Percentiles rank a stretch among this genome's conserved stretches.
Evolutionary conservation across 176 grass and related monocot species (phyloP).

Genomic region (Musa acuminata): DNA sequence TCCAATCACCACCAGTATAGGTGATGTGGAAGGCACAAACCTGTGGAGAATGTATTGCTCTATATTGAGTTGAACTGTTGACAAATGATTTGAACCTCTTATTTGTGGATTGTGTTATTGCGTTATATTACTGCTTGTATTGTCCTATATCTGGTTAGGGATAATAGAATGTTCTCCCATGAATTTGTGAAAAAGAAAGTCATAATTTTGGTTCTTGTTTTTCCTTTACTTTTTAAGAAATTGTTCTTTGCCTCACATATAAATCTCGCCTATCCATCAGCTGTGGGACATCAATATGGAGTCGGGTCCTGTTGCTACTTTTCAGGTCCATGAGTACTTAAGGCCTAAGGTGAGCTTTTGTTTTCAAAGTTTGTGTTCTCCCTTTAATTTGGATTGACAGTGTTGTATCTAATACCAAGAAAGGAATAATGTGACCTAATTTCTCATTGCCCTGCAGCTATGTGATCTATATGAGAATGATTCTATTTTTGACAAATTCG

Average conservation of each 20-base stretch:
- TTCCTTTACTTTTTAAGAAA: constrained; percentile 57
- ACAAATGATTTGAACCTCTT: no score
- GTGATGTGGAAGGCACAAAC: no score
- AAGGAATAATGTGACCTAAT: constrained; percentile 9
- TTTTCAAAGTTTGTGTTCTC: neutral
- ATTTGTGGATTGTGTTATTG: no score
- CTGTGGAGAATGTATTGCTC: no score
- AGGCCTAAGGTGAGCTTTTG: constrained; percentile 5
- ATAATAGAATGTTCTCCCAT: neutral
- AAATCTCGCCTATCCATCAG: neutral
- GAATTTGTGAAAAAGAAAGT: neutral
- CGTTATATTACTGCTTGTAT: neutral
- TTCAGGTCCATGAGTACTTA: constrained; percentile 4
- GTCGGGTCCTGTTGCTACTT: neutral
- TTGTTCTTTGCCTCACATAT: constrained; percentile 43
- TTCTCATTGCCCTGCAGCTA: constrained; percentile 38
- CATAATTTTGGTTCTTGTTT: neutral
- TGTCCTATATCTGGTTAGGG: neutral
- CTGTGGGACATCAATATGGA: constrained; percentile 10
- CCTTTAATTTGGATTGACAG: neutral
- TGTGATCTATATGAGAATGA: constrained; percentile 99
- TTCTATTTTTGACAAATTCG: constrained; percentile 98
- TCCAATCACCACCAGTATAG: no score
- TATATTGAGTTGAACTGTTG: no score
- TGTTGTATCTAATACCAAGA: neutral